These are phyloP conservation scores for Chaetomium cochliodes DNA, from an alignment of 495 filamentous ascomycete genomes.

Conservation along the genomic window DNA sequence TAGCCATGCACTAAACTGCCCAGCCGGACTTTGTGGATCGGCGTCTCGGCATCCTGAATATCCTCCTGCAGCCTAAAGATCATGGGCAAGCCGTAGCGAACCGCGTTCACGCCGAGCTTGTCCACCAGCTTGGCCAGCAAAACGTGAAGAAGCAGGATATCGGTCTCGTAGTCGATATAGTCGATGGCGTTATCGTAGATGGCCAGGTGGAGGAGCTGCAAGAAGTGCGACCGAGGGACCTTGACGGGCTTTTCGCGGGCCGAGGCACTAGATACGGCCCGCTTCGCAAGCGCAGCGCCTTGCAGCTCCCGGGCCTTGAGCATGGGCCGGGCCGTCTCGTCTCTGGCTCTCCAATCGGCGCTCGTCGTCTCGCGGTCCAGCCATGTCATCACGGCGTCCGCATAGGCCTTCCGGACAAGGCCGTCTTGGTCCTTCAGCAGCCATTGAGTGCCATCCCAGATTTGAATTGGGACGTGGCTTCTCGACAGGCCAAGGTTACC, in stretches of 20 bases:
- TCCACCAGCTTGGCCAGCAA: constrained; percentile 68
- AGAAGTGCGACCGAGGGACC: constrained; percentile 62
- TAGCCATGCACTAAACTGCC: constrained; percentile 86
- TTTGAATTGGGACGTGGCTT: constrained; percentile 68
- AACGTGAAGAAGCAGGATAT: constrained; percentile 72
- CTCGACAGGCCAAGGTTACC: constrained; percentile 63
- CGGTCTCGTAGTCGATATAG: constrained; percentile 63
- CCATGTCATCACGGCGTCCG: constrained; percentile 79
- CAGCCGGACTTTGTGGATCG: constrained; percentile 65
- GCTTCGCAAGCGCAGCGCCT: constrained; percentile 49
- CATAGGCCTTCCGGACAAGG: constrained; percentile 76
- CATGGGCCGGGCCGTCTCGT: constrained; percentile 49
- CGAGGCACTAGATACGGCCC: constrained; percentile 68
- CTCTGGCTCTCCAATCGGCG: constrained; percentile 60
- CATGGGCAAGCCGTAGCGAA: constrained; percentile 79
- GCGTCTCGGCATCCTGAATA: constrained; percentile 62
- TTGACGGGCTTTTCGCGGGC: constrained; percentile 58
- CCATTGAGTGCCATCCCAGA: constrained; percentile 93
- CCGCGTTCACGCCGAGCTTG: constrained; percentile 80
- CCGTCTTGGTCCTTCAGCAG: constrained; percentile 74
- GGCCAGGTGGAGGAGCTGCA: constrained; percentile 80
- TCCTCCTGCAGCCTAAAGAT: constrained; percentile 83
- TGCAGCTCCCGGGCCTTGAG: constrained; percentile 37
- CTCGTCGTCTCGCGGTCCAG: constrained; percentile 72
- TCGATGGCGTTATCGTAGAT: constrained; percentile 83